Evolutionary conservation across 73 alveolate genomes (phyloP).

Genomic region (Paramecium sexaurelia): DNA sequence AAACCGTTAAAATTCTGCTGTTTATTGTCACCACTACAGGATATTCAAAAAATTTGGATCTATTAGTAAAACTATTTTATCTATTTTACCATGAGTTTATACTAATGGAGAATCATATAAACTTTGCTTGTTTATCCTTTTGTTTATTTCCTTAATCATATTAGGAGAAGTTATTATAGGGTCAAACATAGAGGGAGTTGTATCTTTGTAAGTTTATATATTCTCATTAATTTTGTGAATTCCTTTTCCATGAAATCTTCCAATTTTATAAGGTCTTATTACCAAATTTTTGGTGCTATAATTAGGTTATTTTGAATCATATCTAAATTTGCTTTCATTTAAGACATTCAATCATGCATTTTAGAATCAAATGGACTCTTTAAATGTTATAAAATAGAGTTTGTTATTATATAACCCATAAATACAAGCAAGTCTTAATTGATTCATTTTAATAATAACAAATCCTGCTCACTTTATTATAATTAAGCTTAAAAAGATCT

Average conservation of each 20-base stretch:
- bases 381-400: not conserved
- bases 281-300: not conserved
- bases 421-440: not conserved
- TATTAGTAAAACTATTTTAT: not conserved
- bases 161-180: not conserved
- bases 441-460: not conserved
- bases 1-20: conserved; percentile 3
- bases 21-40: conserved; percentile 50
- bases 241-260: conserved; percentile 37
- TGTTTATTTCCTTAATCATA: not conserved
- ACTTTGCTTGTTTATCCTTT: not conserved
- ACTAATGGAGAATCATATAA: not conserved
- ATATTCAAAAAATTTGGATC: conserved; percentile 19
- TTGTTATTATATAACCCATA: not conserved
- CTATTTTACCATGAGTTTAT: conserved; percentile 12
- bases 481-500: not conserved
- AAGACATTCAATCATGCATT: not conserved
- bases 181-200: not conserved
- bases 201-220: not conserved
- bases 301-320: not conserved
- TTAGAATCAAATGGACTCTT: not conserved
- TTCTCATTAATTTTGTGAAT: not conserved
- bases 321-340: not conserved
- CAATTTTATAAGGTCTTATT: conserved; percentile 28
- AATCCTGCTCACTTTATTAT: not conserved